Base-by-base conservation (phyloP, 768 basidiomycete species). In the Cantharellus anzutake region DNA sequence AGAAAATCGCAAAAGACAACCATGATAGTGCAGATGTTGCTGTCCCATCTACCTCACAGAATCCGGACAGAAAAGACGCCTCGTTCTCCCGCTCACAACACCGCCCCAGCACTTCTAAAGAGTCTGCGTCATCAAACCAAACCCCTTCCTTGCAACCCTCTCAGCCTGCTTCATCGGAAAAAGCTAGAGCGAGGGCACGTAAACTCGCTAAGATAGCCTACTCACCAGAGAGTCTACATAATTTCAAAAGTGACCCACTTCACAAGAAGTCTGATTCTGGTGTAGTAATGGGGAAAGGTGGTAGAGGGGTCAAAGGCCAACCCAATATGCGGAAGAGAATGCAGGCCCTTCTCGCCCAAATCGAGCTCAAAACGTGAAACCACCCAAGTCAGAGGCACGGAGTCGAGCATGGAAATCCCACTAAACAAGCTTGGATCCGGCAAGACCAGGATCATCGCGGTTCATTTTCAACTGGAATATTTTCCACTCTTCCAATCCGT, bases 261-360 rank as follows among this genome's bases (percentile, higher is more conserved):
- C 4, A 39, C 11, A 41, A 50, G 51, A 37, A 41, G 35, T 11
- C 16, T 40, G 52, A 37, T 7, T 7, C 14, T 39, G 34, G 57
- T 11, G 52, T 11, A 7, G 42, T 20, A 58, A 41, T 11, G 7
- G 41, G 41, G 16, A 41, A 16, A 41, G 56, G 38, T 11, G 56
- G 56, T n/a, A 16, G 55, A 51, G 37, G 5, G 37, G 57, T 44
- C 1, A 57, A 52, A 35, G 62, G 70, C 37, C 70, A 70, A 61
- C 70, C 70, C n/a, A 68, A 69, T 64, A 68, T 71, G 70, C 66
- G 66, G 41, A 68, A 68, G 37, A 66, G 68, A 62, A 71, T 71
- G 69, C 68, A 67, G 5, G 63, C 65, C 11, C 52, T 71, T 59
- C 63, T 71, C 63, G 69, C 56, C 35, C 52, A 55, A 37, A 55